phyloP scores from a whole-genome alignment of 1,284 basidiomycete species.

The Marasmius oreades region DNA sequence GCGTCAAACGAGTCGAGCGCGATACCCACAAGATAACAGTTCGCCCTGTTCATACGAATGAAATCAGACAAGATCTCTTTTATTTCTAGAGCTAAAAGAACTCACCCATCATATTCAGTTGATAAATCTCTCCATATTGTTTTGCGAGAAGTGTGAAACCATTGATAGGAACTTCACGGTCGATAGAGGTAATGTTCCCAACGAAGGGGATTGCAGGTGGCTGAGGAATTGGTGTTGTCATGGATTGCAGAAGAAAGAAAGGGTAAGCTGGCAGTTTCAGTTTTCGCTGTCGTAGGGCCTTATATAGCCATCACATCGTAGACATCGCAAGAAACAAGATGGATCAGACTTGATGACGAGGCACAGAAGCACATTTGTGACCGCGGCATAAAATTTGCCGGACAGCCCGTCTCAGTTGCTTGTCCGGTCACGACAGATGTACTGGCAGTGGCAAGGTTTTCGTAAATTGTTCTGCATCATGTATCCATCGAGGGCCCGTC shows the following conservation, averaged over 20 bases:
- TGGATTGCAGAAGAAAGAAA: constrained; percentile 1
- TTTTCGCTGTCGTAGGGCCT: background rate
- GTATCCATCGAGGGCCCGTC: too few species aligned
- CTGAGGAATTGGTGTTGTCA: constrained; percentile 26
- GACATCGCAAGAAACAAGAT: too few species aligned
- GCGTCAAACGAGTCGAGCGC: background rate
- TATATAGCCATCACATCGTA: too few species aligned
- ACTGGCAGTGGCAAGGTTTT: too few species aligned
- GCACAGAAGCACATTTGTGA: too few species aligned
- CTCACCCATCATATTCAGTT: constrained; percentile 38
- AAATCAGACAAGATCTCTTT: background rate
- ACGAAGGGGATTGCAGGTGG: constrained; percentile 42
- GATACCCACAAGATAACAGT: background rate
- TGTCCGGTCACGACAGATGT: too few species aligned
- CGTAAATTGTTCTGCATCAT: too few species aligned
- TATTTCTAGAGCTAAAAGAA: background rate
- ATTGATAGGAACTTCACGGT: constrained; percentile 35
- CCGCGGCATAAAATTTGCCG: too few species aligned
- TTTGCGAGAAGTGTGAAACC: constrained; percentile 38
- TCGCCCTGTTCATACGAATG: background rate
- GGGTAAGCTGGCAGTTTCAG: background rate
- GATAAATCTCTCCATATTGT: constrained; percentile 45
- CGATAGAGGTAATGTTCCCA: constrained; percentile 39
- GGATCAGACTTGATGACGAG: too few species aligned
- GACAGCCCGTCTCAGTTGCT: too few species aligned